These are phyloP conservation scores for Phytophthora colocasiae DNA, from an alignment of 352 stramenopile species.

Conservation along the genomic window DNA sequence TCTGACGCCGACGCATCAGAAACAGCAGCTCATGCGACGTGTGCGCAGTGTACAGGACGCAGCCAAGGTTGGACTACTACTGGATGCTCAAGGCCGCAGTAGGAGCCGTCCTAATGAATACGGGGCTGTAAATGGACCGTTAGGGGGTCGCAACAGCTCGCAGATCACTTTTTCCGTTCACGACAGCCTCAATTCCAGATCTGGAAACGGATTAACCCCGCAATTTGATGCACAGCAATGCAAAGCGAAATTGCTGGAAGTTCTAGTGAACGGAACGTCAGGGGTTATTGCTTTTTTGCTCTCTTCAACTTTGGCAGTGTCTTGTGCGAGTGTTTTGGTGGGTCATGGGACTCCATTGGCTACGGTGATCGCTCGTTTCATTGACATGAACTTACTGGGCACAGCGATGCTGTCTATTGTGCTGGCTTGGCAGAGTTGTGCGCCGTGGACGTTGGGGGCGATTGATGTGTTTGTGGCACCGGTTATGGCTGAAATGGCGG, in stretches of 20 bases:
- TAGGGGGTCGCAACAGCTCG: constrained; percentile 11
- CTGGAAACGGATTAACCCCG: background rate
- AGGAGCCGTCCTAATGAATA: constrained; percentile 18
- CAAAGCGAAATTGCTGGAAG: constrained; percentile 31
- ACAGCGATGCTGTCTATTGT: constrained; percentile 75
- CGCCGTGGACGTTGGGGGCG: constrained; percentile 75
- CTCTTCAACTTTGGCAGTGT: constrained; percentile 80
- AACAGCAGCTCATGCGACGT: constrained; percentile 55
- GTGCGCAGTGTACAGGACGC: constrained; percentile 68
- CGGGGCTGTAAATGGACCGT: constrained; percentile 19
- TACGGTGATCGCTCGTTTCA: constrained; percentile 75
- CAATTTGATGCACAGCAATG: constrained; percentile 17
- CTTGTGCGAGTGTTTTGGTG: constrained; percentile 80
- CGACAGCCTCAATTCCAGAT: constrained; percentile 15
- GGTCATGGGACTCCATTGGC: constrained; percentile 68
- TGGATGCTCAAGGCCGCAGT: constrained; percentile 14
- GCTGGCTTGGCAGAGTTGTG: constrained; percentile 76
- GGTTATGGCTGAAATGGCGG: constrained; percentile 78
- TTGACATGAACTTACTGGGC: constrained; percentile 86
- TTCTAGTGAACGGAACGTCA: constrained; percentile 75
- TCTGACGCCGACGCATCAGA: constrained; percentile 41
- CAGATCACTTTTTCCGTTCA: constrained; percentile 26
- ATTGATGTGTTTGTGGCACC: constrained; percentile 87
- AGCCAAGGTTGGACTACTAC: constrained; percentile 27
- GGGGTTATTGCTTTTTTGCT: constrained; percentile 82